These are phyloP conservation scores for Fusarium verticillioides DNA, from an alignment of 2,329 filamentous ascomycete species.

Conservation along the genomic window DNA sequence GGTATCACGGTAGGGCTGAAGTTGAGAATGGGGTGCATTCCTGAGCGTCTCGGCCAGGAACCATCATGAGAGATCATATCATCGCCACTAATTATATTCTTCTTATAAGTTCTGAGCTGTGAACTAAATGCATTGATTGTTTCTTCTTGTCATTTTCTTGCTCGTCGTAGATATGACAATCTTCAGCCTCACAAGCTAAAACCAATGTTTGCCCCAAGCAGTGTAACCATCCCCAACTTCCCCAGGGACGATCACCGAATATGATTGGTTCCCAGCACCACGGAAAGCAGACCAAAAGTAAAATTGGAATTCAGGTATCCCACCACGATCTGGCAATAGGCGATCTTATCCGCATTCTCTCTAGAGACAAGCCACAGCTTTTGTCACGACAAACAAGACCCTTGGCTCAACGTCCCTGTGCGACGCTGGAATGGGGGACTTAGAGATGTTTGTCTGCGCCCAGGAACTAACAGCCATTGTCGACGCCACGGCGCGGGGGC, in stretches of 20 bases:
- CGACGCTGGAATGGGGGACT: background rate
- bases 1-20: background rate
- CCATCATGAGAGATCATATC: rapidly evolving
- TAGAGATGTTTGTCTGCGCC: background rate
- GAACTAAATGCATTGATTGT: rapidly evolving
- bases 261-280: background rate
- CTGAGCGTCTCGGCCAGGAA: background rate
- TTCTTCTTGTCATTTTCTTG: background rate
- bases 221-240: background rate
- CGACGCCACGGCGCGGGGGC: background rate
- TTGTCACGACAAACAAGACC: background rate
- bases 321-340: background rate
- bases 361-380: background rate
- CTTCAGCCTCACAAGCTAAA: background rate
- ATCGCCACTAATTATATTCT: background rate
- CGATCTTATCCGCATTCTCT: background rate
- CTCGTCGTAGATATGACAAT: background rate
- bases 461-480: background rate
- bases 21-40: constrained; percentile 5
- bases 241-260: background rate
- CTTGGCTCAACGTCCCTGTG: background rate
- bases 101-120: rapidly evolving
- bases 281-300: background rate
- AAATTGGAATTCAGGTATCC: background rate
- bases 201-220: background rate